phyloP scores from a whole-genome alignment of 495 filamentous ascomycete genomes.

The Cercophora scortea region DNA sequence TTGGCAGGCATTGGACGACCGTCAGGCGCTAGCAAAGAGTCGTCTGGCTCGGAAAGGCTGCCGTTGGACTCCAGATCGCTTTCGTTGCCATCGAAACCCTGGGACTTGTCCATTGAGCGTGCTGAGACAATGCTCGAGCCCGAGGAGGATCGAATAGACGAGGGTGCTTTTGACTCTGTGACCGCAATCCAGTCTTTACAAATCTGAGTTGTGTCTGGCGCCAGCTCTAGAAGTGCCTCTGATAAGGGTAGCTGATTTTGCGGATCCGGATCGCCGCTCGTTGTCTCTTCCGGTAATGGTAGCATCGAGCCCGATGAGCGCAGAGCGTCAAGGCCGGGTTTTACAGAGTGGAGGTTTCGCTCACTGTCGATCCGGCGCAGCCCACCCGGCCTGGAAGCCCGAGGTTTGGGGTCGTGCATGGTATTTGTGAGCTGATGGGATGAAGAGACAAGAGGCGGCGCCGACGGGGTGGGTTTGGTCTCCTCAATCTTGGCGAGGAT shows the following conservation, averaged over 20 bases:
- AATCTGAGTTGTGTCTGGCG: not conserved
- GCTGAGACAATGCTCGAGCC: slow-evolving; percentile 16
- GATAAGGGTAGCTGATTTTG: not conserved
- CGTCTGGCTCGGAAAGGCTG: slow-evolving; percentile 14
- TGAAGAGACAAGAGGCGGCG: too few relatives aligned
- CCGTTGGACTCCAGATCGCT: slow-evolving; percentile 16
- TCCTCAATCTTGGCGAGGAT: too few relatives aligned
- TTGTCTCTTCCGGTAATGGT: not conserved
- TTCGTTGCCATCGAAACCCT: slow-evolving; percentile 8
- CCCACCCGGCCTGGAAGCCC: not conserved
- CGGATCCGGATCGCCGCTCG: not conserved
- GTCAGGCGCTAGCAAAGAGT: too few relatives aligned
- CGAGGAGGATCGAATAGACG: slow-evolving; percentile 7
- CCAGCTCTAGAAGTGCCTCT: not conserved
- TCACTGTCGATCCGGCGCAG: slow-evolving; percentile 15
- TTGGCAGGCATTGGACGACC: too few relatives aligned
- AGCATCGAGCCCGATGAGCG: not conserved
- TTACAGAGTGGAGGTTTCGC: slow-evolving; percentile 5
- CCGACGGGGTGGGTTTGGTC: too few relatives aligned
- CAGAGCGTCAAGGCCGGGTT: not conserved
- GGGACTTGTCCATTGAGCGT: slow-evolving; percentile 1
- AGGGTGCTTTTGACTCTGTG: not conserved
- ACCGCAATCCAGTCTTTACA: not conserved
- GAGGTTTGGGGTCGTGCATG: not conserved
- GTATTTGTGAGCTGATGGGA: too few relatives aligned